These are phyloP conservation scores for Schwanniomyces polymorphus DNA, from an alignment of 805 yeast genomes.

Conservation along the genomic window DNA sequence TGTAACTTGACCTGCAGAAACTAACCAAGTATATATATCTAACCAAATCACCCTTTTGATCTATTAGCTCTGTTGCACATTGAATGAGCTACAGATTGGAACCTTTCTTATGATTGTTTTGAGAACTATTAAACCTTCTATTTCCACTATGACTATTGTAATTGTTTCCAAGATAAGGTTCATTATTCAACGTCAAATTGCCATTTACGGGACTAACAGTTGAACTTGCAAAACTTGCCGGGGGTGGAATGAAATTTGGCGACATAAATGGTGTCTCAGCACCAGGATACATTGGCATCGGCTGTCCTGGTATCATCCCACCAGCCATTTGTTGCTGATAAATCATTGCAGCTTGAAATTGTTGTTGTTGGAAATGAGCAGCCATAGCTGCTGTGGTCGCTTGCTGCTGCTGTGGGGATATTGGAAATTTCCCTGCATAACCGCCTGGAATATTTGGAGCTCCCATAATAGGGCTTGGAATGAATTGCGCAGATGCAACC, in stretches of 20 bases:
- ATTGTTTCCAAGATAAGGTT: conserved; percentile 7
- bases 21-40: neutral
- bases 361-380: conserved; percentile 35
- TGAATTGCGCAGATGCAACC: conserved; percentile 21
- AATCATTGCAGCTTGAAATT: conserved; percentile 38
- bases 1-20: conserved; percentile 3
- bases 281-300: conserved; percentile 32
- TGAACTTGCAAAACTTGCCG: conserved; percentile 22
- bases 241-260: conserved; percentile 36
- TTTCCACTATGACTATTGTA: conserved; percentile 11
- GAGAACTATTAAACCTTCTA: conserved; percentile 11
- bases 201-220: conserved; percentile 29
- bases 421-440: conserved; percentile 20
- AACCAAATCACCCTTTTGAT: neutral
- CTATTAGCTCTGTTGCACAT: neutral
- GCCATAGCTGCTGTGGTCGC: conserved; percentile 29
- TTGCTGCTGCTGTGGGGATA: conserved; percentile 32
- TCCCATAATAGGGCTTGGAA: conserved; percentile 31
- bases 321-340: conserved; percentile 33
- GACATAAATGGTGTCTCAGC: conserved; percentile 32
- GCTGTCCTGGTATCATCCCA: conserved; percentile 33
- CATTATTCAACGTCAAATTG: conserved; percentile 20
- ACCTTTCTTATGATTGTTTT: conserved; percentile 10
- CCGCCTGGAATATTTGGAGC: conserved; percentile 17
- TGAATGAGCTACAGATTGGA: conserved; percentile 6